Base-by-base conservation (phyloP, 73 alveolate species). In the Uronychia binucleata region DNA sequence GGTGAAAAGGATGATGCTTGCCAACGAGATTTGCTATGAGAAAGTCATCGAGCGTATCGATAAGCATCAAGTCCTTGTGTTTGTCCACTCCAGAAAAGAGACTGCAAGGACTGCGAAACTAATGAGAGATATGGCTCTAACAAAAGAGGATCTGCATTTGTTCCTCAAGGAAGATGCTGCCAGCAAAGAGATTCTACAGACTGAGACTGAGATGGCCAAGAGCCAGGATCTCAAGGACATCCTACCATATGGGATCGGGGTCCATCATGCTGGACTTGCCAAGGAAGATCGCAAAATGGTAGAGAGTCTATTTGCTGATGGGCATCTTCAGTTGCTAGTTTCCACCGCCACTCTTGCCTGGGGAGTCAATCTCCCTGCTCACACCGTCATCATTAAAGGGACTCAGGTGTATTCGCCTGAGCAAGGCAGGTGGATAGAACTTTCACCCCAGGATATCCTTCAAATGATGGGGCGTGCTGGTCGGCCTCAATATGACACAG, bases 281-380 rank as follows among this genome's bases (percentile, higher is more conserved):
- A 93, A 98, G 28, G 95, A 95, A 57, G 99, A 99, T 90, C 95
- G 99, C 85, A 94, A 94, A 86, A 87, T 96, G 80, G 99, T 98
- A 25, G 99, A 99, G 94, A 97, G 96, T 82, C 94, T 98, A 79
- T 99, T 98, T 90, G 99, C 98, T 31, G 97, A 91, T 67, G 95
- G 96, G 77, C 98, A 96, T 85, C 84, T 97, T 58, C 93, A 97
- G 85, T 93, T 97, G n/a, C 94, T 98, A 58, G 98, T 97, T 27
- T 93, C 99, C 25, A 98, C 99, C 0, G 99, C 99, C 0, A 98
- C 99, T 46, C 84, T 98, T 29, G 99, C 99, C 14, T 97, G 99
- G 99, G 99, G 99, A 31, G 99, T 99, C 14, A 99, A 99, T 90
- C 92, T 99, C 77, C 99, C 99, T 0, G 99, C 99, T 1, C 99